Conservation (phyloP, 2,329 filamentous ascomycete species). For the Scedosporium dehoogii region DNA sequence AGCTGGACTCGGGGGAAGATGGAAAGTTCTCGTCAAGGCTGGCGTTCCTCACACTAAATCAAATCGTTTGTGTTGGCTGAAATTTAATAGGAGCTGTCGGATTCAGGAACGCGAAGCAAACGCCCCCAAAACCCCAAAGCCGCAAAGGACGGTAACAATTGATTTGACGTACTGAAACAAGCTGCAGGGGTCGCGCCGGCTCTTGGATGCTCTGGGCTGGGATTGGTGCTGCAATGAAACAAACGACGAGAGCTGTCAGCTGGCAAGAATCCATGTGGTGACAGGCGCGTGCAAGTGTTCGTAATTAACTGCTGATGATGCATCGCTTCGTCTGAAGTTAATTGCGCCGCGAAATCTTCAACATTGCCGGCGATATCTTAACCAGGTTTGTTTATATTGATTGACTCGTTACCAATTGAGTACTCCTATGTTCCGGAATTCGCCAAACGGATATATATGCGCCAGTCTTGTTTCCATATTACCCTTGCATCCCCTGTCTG, state of each 20-base stretch:
- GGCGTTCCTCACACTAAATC: neutral
- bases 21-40: neutral
- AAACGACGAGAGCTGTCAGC: neutral
- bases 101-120: slow-evolving; percentile 5
- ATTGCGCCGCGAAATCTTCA: too few relatives aligned
- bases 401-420: too few relatives aligned
- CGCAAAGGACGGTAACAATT: neutral
- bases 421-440: too few relatives aligned
- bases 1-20: neutral
- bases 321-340: too few relatives aligned
- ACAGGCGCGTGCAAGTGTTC: neutral
- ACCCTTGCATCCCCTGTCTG: too few relatives aligned
- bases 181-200: slow-evolving; percentile 6
- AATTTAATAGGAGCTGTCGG: slow-evolving; percentile 3
- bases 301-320: too few relatives aligned
- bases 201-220: neutral
- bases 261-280: neutral
- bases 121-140: neutral
- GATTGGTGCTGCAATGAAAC: neutral
- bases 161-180: neutral
- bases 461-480: too few relatives aligned
- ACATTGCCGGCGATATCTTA: too few relatives aligned
- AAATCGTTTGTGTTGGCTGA: neutral
- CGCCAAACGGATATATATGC: too few relatives aligned
- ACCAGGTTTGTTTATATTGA: too few relatives aligned